Evolutionary conservation across 2,329 filamentous ascomycete species (phyloP).

Genomic region (Daldinia eschscholtzii): DNA sequence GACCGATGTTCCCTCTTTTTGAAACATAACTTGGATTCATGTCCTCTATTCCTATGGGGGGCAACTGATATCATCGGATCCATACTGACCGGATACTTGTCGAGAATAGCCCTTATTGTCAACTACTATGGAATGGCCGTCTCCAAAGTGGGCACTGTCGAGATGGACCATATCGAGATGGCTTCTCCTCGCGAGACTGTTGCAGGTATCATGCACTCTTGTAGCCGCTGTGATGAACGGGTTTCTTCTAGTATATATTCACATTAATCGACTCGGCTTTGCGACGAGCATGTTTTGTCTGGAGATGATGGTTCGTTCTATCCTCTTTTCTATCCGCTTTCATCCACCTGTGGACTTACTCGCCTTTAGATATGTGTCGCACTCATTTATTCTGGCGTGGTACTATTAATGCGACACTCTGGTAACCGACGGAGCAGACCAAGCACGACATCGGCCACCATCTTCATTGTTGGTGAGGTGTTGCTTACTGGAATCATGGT

Average conservation of each 20-base stretch:
- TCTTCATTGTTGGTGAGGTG: conserved; percentile 52
- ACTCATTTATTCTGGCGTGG: conserved; percentile 52
- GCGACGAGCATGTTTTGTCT: conserved; percentile 50
- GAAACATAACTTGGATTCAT: conserved; percentile 27
- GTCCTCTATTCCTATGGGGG: conserved; percentile 17
- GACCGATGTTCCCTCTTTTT: conserved; percentile 14
- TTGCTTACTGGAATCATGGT: conserved; percentile 51
- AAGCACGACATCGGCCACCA: conserved; percentile 45
- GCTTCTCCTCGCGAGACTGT: conserved; percentile 51
- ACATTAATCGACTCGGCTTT: conserved; percentile 47
- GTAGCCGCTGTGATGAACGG: conserved; percentile 53
- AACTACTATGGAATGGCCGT: conserved; percentile 40
- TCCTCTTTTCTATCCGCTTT: neutral
- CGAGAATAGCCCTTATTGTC: conserved; percentile 20
- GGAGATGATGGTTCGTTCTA: conserved; percentile 54
- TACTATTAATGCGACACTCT: conserved; percentile 51
- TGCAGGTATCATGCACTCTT: conserved; percentile 52
- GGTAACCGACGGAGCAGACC: conserved; percentile 45
- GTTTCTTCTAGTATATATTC: conserved; percentile 52
- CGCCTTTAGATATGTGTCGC: conserved; percentile 48
- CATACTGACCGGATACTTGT: conserved; percentile 21
- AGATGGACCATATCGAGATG: conserved; percentile 53
- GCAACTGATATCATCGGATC: conserved; percentile 17
- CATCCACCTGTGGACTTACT: conserved; percentile 28
- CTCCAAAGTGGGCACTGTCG: conserved; percentile 25